Conservation (phyloP, 176 grass and related monocot genomes). For the Aegilops umbellulata region DNA sequence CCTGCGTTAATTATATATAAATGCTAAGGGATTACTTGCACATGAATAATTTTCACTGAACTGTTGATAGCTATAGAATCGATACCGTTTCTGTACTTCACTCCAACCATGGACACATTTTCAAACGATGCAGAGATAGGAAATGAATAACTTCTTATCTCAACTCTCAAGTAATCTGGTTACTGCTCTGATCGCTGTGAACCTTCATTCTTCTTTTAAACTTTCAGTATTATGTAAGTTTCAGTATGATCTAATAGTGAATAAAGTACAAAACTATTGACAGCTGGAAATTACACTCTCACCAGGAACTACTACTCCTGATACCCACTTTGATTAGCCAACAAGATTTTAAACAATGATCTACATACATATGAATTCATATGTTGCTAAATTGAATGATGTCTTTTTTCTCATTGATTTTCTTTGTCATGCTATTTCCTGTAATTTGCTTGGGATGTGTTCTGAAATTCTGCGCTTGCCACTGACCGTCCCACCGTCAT, state of each 20-base stretch:
- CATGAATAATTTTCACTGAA: not conserved
- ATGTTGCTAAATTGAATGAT: not conserved
- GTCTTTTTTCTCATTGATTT: slow-evolving; percentile 13
- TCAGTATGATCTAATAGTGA: not conserved
- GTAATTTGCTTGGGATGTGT: not conserved
- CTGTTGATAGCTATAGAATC: not conserved
- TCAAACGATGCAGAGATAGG: not conserved
- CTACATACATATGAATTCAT: not conserved
- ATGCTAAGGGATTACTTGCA: not conserved
- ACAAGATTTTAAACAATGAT: not conserved
- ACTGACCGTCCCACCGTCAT: not conserved
- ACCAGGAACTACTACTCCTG: not conserved
- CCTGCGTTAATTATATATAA: not conserved
- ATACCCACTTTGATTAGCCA: not conserved
- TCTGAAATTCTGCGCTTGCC: not conserved
- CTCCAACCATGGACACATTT: not conserved
- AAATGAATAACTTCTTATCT: not conserved
- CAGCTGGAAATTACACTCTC: not conserved
- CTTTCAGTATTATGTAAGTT: not conserved
- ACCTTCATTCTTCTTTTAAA: not conserved
- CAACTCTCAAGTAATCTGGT: not conserved
- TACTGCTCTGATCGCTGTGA: not conserved
- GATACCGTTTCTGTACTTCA: not conserved
- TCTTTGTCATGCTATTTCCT: not conserved
- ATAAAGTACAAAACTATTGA: not conserved